Evolutionary conservation across 768 basidiomycete species (phyloP), one percentile per base, ranked within the genome.

Genomic region (Agrocybe chaxingu): DNA sequence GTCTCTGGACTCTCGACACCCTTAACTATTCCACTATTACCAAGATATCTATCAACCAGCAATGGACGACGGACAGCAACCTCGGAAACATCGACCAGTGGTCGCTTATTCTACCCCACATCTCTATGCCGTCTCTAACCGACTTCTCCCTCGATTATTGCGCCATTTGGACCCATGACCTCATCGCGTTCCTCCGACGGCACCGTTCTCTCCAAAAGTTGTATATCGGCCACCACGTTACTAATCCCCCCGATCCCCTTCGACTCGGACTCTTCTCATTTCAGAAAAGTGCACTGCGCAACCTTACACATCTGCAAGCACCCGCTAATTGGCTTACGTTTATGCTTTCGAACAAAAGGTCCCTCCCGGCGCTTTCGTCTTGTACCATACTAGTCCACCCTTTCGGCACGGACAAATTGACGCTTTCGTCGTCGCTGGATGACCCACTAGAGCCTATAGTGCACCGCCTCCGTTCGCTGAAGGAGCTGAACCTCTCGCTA

Each of bases 41-140:
- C 11, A 49, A 53, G 3, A 57, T 68, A 3, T 64, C 65, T 4
- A 53, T 66, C 19, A 51, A 53, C 11, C 58, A 63, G 13, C 49
- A 67, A 11, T 48, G 47, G 18, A 33, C 42, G 30, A 48, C 59
- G 18, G 35, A 51, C 11, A 16, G 43, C 6, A 8, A 50, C 0
- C 33, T 45, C 24, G 24, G 1, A 24, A 24, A 24, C 24, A 24
- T 24, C 24, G 24, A 24, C 24, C 24, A 24, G 3, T 67, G 63
- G 67, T 38, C 41, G 12, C 35, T 60, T 24, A 49, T 66, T 31
- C 52, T 67, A 1, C 62, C 61, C 12, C 52, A 39, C 29, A 41
- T 69, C 24, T 37, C 33, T 3, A 50, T 65, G 8, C 66, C 62
- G 3, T 51, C 47, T 7, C 60, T 69, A n/a, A 42, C 50, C 9